Conservation (phyloP, 2,329 filamentous ascomycete species). For the Botryosphaeria dothidea region DNA sequence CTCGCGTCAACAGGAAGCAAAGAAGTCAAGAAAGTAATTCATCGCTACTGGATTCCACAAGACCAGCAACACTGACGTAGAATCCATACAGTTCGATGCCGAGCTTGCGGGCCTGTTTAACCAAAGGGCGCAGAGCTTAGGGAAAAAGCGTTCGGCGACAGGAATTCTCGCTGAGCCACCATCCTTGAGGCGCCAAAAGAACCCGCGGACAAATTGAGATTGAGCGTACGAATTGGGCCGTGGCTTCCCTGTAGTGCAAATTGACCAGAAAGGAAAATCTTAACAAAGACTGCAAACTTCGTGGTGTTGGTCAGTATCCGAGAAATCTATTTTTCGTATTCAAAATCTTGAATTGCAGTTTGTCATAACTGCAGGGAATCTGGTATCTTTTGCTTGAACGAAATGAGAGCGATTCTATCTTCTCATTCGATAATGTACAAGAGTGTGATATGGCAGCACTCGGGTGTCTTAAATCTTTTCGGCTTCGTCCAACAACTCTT, state of each 20-base stretch:
- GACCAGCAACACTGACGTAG: background rate
- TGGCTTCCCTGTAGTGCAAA: too few relatives aligned
- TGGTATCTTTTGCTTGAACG: background rate
- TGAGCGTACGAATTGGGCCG: too few relatives aligned
- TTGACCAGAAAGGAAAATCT: too few relatives aligned
- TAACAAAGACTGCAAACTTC: too few relatives aligned
- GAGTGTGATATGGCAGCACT: background rate
- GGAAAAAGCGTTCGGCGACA: background rate
- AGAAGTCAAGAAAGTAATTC: too few relatives aligned
- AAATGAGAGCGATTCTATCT: too few relatives aligned
- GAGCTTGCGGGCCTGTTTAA: background rate
- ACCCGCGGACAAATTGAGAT: too few relatives aligned
- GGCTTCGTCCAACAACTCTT: constrained; percentile 83
- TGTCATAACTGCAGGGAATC: background rate
- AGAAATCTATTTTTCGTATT: too few relatives aligned
- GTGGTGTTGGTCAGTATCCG: too few relatives aligned
- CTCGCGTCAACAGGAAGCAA: too few relatives aligned
- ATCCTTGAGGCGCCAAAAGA: background rate
- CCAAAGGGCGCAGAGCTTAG: background rate
- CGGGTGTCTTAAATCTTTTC: constrained; percentile 64
- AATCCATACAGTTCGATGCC: background rate
- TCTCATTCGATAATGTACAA: background rate
- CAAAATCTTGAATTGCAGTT: background rate
- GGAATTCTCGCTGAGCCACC: background rate
- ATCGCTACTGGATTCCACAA: too few relatives aligned